Evolutionary conservation across 441 rosid species (phyloP).

Genomic region (Flueggea neowawraea): DNA sequence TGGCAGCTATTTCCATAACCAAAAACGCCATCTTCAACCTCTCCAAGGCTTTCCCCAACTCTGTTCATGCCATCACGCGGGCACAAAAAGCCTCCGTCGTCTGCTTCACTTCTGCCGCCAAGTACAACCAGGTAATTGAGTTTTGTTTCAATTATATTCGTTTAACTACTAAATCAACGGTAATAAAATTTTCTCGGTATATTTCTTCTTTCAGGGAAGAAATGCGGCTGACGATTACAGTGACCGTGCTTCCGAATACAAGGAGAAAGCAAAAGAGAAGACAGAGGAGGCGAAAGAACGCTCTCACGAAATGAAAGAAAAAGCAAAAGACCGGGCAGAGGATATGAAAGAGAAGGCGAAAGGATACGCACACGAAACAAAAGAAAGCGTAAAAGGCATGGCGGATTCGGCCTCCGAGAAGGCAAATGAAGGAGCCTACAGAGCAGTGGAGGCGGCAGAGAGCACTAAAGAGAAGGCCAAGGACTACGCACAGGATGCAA

Average conservation of each 20-base stretch:
- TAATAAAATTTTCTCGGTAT: no score
- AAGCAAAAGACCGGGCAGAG: slow-evolving; percentile 19
- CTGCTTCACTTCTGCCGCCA: slow-evolving; percentile 54
- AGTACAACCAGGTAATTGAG: slow-evolving; percentile 23
- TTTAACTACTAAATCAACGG: no score
- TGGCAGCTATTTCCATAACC: slow-evolving; percentile 47
- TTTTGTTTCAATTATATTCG: no score
- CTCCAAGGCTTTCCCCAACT: slow-evolving; percentile 39
- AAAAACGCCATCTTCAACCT: slow-evolving; percentile 34
- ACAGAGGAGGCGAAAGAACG: slow-evolving; percentile 12
- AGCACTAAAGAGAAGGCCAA: slow-evolving; percentile 28
- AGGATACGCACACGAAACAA: slow-evolving; percentile 11
- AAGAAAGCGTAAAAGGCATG: slow-evolving; percentile 18
- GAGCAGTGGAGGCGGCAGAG: slow-evolving; percentile 24
- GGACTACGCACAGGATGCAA: slow-evolving; percentile 27
- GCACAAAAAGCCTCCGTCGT: slow-evolving; percentile 41
- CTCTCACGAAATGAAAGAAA: slow-evolving; percentile 27
- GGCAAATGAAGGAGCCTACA: slow-evolving; percentile 22
- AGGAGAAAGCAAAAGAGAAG: slow-evolving; percentile 24
- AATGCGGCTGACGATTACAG: slow-evolving; percentile 31
- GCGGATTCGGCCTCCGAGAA: slow-evolving; percentile 20
- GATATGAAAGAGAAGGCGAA: slow-evolving; percentile 31
- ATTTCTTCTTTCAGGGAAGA: slow-evolving; percentile 30
- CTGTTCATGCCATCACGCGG: slow-evolving; percentile 21
- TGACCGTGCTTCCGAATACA: slow-evolving; percentile 16